Conservation (phyloP, 768 basidiomycete genomes). For the Asterophora parasitica region DNA sequence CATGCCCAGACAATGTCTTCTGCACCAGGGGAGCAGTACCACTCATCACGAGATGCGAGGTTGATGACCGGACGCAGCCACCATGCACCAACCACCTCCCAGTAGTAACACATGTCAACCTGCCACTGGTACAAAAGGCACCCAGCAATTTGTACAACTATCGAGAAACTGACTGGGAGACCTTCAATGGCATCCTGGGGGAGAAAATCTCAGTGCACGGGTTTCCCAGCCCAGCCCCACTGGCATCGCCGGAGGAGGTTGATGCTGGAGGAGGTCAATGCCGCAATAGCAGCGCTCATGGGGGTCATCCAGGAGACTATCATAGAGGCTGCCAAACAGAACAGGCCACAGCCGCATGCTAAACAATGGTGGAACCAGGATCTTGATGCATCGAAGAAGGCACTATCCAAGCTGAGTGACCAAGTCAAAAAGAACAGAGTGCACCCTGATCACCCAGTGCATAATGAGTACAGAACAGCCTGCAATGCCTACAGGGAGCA, state of each 20-base stretch:
- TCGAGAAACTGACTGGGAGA: too few relatives aligned
- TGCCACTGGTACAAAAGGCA: neutral
- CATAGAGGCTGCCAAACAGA: neutral
- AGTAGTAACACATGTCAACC: neutral
- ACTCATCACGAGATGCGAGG: neutral
- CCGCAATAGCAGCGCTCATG: too few relatives aligned
- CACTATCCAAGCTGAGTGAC: neutral
- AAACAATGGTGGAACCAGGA: neutral
- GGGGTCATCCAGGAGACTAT: too few relatives aligned
- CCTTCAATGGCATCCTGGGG: too few relatives aligned
- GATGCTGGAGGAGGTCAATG: too few relatives aligned
- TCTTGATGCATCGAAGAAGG: neutral
- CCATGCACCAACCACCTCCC: neutral
- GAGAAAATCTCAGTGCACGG: too few relatives aligned
- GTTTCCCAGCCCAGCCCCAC: too few relatives aligned
- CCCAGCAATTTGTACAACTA: neutral
- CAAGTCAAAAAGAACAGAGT: too few relatives aligned
- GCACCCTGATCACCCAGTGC: too few relatives aligned
- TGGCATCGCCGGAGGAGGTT: too few relatives aligned
- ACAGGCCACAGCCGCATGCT: neutral
- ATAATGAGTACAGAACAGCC: neutral
- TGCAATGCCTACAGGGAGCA: neutral
- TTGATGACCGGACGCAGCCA: neutral
- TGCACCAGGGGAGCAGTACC: neutral
- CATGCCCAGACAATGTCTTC: conserved; percentile 3